Evolutionary conservation across 371 early-diverging fungal species (phyloP).

Genomic region (Mortierella sp.): DNA sequence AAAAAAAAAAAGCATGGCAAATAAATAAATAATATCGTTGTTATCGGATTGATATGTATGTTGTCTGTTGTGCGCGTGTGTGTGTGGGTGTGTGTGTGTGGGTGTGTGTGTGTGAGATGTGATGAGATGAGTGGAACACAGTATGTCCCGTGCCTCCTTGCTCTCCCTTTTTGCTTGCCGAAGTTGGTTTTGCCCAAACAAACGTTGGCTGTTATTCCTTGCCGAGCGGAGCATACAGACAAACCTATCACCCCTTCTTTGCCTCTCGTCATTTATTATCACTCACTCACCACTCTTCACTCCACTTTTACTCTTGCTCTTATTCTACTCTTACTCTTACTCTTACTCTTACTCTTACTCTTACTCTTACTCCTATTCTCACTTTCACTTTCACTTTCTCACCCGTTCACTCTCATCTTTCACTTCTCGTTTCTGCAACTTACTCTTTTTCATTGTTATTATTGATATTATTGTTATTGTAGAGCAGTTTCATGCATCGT

Average conservation of each 20-base stretch:
- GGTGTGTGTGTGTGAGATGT: neutral
- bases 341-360: neutral
- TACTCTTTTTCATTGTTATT: neutral
- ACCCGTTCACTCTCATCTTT: neutral
- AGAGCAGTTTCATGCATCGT: too few relatives aligned
- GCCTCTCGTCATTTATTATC: neutral
- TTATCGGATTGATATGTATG: neutral
- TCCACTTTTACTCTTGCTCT: neutral
- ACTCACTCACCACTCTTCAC: neutral
- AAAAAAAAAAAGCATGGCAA: neutral
- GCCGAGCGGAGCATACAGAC: neutral
- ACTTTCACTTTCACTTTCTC: too few relatives aligned
- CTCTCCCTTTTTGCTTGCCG: conserved; percentile 36
- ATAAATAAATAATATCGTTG: neutral
- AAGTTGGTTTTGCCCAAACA: conserved; percentile 21
- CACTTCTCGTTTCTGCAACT: neutral
- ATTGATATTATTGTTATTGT: too few relatives aligned
- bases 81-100: neutral
- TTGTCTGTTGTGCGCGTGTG: neutral
- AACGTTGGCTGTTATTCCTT: conserved; percentile 13
- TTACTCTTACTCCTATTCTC: neutral
- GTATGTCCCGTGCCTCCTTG: conserved; percentile 18
- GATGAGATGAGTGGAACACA: conserved; percentile 5
- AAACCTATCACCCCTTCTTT: neutral
- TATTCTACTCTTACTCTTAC: neutral